A percentile compares a stretch with the other conserved stretches of the same genome.
Evolutionary conservation across 306 rosid genomes (phyloP).

Genomic region (Begonia fuchsioides): DNA sequence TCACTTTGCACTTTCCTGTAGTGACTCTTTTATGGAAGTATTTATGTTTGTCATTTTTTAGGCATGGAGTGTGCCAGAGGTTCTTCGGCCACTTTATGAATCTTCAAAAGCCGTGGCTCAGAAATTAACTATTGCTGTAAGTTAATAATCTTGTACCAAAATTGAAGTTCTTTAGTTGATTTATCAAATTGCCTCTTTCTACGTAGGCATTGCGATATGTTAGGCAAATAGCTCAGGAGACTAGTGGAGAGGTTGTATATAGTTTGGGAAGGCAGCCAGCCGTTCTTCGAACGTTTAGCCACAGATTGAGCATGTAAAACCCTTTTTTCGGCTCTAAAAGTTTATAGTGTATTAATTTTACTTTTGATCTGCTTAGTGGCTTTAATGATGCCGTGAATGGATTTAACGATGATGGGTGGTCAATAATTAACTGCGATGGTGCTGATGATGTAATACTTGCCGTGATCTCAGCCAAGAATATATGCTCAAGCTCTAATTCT

Average conservation of each 20-base stretch:
- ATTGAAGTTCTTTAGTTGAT: too few relatives aligned
- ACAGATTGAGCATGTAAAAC: conserved; percentile 74
- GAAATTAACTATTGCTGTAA: conserved; percentile 83
- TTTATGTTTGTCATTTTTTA: conserved; percentile 3
- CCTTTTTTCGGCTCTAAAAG: background rate
- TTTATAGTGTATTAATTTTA: background rate
- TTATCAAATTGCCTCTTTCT: background rate
- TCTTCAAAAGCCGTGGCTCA: conserved; percentile 88
- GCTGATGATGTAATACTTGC: conserved; percentile 82
- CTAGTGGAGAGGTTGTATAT: conserved; percentile 93
- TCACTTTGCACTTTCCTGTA: background rate
- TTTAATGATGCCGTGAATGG: conserved; percentile 96
- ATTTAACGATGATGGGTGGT: conserved; percentile 92
- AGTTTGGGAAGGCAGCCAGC: conserved; percentile 97
- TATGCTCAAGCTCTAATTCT: conserved; percentile 52
- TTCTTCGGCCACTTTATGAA: conserved; percentile 87
- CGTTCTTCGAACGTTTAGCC: conserved; percentile 85
- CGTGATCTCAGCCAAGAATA: conserved; percentile 60
- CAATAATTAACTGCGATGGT: conserved; percentile 66
- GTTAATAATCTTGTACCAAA: conserved; percentile 4
- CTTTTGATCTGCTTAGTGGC: conserved; percentile 41
- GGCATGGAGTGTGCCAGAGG: conserved; percentile 99
- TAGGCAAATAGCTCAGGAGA: conserved; percentile 93
- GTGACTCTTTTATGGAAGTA: background rate
- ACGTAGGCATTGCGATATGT: conserved; percentile 73